Evolutionary conservation across 2,329 filamentous ascomycete species (phyloP), one percentile per base, ranked within the genome.

Genomic region (Penicillium crustosum): DNA sequence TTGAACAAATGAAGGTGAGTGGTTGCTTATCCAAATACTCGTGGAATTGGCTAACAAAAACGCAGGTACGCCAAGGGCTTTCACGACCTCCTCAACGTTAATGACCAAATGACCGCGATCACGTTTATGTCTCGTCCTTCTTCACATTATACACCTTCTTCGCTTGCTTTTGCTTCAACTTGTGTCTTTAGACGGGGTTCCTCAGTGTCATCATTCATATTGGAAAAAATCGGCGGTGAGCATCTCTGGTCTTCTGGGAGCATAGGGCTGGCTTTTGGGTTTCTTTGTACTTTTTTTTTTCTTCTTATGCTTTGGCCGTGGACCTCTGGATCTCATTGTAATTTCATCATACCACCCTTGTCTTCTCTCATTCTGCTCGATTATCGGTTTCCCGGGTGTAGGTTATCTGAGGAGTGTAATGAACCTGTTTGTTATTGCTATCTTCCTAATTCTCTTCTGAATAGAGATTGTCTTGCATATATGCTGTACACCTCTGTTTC

Each of bases 1-100:
- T 99, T 75, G 94, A 97, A 80, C 90, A 94, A 81, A 99, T 99
- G 94, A 99, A 97, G 83, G 86, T 74, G 53, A 23, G 68, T 59
- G 25, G 27, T 31, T 49, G 21, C n/a, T 49, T 13, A 8, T 21
- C n/a, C 17, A 7, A 21, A n/a, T 12, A 38, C n/a, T 7, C 7
- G 39, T 49, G 31, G 48, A 33, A 48, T 49, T 17, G 47, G 25
- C 45, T 51, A n/a, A 57, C 51, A n/a, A 21, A 1, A 23, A 57
- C 17, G 39, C 21, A 79, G 77, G 77, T 75, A 65, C 71, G 74
- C 64, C 77, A 79, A 75, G 77, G 77, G 50, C 70, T 78, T 47
- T 72, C 72, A 66, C 73, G 75, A 66, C 71, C 70, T 51, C 65
- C 69, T 43, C 71, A 72, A 66, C 71, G 73, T 61, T 73, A 72